Evolutionary conservation across 345 rosid genomes (phyloP).

Genomic region (Pistacia integerrima): DNA sequence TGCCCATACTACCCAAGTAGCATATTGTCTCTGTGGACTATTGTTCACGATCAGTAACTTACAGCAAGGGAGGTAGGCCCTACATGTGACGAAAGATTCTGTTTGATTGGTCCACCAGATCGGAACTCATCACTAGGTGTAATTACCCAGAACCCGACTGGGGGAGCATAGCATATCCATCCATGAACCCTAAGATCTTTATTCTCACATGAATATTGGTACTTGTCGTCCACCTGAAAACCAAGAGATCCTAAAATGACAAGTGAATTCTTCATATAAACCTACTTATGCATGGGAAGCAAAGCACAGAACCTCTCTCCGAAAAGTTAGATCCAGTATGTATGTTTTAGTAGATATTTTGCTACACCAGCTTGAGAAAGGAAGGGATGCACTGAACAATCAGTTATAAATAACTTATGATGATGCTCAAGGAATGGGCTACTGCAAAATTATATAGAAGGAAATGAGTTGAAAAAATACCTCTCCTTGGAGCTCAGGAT

Average conservation of each 20-base stretch:
- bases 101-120: constrained; percentile 93
- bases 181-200: constrained; percentile 85
- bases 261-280: constrained; percentile 2
- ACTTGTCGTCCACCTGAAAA: constrained; percentile 92
- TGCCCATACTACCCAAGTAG: not conserved
- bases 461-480: constrained; percentile 28
- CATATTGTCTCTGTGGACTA: not conserved
- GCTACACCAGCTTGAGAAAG: not conserved
- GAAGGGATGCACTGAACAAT: not conserved
- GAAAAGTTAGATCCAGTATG: constrained; percentile 11
- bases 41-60: constrained; percentile 31
- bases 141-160: constrained; percentile 97
- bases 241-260: constrained; percentile 12
- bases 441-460: not conserved
- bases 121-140: constrained; percentile 92
- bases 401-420: not conserved
- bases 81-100: constrained; percentile 91
- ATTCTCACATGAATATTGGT: constrained; percentile 90
- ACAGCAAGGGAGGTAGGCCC: constrained; percentile 93
- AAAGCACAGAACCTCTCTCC: constrained; percentile 9
- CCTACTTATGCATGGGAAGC: not conserved
- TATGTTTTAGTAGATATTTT: constrained; percentile 1
- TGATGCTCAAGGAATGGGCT: not conserved
- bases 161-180: constrained; percentile 80
- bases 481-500: constrained; percentile 78